Evolutionary conservation across 345 rosid species (phyloP).

Genomic region (Litchi chinensis): DNA sequence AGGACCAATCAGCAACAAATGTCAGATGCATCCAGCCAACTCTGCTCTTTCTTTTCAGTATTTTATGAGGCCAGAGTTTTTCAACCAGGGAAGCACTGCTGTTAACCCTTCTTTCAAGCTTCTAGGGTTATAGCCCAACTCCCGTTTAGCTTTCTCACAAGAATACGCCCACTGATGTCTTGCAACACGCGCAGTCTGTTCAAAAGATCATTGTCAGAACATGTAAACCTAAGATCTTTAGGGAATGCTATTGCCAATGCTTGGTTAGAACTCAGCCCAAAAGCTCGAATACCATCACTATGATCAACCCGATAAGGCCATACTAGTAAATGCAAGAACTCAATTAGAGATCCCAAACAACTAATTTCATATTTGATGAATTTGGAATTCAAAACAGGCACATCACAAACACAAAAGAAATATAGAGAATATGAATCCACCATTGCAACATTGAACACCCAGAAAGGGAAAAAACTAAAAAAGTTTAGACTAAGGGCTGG

Average conservation of each 20-base stretch:
- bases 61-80: slow-evolving; percentile 58
- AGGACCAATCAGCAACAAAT: background rate
- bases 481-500: background rate
- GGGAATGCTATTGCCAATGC: background rate
- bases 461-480: background rate
- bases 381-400: too few relatives aligned
- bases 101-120: slow-evolving; percentile 76
- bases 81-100: slow-evolving; percentile 85
- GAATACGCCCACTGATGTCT: slow-evolving; percentile 90
- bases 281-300: background rate
- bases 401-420: background rate
- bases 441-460: background rate
- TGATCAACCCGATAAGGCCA: too few relatives aligned
- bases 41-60: slow-evolving; percentile 39
- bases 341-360: too few relatives aligned
- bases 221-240: slow-evolving; percentile 7
- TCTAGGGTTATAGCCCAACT: slow-evolving; percentile 80
- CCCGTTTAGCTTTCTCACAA: slow-evolving; percentile 76
- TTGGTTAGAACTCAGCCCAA: background rate
- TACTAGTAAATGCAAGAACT: too few relatives aligned
- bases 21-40: background rate
- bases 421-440: too few relatives aligned
- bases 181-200: slow-evolving; percentile 70
- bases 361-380: too few relatives aligned
- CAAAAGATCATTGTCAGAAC: slow-evolving; percentile 11